These are phyloP conservation scores for Polygonum aviculare DNA, from an alignment of 148 eudicot species.

Conservation along the genomic window DNA sequence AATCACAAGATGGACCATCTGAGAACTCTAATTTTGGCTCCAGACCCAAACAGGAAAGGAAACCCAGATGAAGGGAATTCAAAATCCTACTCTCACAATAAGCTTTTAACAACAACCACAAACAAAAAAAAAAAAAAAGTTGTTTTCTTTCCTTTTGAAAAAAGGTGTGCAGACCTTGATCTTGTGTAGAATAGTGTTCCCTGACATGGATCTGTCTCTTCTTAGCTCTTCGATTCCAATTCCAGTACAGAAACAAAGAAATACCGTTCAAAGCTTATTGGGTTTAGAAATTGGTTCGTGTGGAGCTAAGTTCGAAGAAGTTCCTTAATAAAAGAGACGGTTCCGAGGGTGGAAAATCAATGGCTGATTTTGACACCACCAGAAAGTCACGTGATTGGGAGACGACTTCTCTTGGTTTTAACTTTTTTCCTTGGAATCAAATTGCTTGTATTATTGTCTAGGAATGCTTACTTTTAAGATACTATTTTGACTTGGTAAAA, in stretches of 20 bases:
- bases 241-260: neutral
- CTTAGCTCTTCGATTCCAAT: neutral
- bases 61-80: neutral
- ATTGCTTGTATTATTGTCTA: neutral
- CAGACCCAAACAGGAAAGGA: neutral
- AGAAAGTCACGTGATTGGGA: constrained; percentile 5
- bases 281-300: constrained; percentile 1
- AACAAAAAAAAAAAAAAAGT: neutral
- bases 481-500: constrained; percentile 6
- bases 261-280: neutral
- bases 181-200: neutral
- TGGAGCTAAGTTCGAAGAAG: neutral
- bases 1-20: neutral
- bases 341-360: neutral
- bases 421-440: neutral
- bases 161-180: constrained; percentile 3
- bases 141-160: too few relatives aligned
- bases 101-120: neutral
- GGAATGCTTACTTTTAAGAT: constrained; percentile 2
- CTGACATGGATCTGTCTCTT: neutral
- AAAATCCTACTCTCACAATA: neutral
- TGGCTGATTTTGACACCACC: constrained; percentile 4
- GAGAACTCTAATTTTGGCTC: neutral
- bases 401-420: neutral
- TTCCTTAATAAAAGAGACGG: neutral